phyloP scores from a whole-genome alignment of 1,284 basidiomycete species.

The Amylostereum areolatum region DNA sequence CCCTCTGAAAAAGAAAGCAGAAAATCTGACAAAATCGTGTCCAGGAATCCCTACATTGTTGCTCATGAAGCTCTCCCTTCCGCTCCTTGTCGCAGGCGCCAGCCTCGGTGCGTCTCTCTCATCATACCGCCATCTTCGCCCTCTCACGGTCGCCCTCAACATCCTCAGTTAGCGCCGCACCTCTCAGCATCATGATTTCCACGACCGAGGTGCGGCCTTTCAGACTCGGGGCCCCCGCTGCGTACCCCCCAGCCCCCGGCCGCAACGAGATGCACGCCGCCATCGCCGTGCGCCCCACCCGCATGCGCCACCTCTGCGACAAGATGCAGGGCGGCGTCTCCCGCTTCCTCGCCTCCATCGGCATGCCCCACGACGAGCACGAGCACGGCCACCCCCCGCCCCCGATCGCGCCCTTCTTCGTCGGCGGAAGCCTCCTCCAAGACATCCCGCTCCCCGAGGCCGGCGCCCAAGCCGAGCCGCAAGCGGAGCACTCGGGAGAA shows the following conservation, averaged over 20 bases:
- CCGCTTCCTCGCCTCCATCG: constrained; percentile 15
- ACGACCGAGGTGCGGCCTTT: constrained; percentile 21
- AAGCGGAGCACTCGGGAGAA: no score
- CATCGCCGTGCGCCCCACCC: constrained; percentile 7
- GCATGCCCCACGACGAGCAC: constrained; percentile 2
- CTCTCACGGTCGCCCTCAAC: constrained; percentile 21
- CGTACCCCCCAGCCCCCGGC: constrained; percentile 9
- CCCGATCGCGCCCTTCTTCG: constrained; percentile 5
- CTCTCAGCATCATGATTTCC: constrained; percentile 28
- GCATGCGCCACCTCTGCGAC: constrained; percentile 12
- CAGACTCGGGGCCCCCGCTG: constrained; percentile 20
- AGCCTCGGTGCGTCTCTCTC: constrained; percentile 14
- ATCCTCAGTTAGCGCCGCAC: constrained; percentile 27
- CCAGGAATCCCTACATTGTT: not conserved
- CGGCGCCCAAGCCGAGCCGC: no score
- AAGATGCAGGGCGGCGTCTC: constrained; percentile 16
- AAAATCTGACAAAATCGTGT: not conserved
- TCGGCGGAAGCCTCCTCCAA: no score
- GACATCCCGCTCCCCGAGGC: no score
- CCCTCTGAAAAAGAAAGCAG: no score
- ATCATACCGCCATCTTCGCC: constrained; percentile 6
- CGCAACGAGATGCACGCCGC: constrained; percentile 3
- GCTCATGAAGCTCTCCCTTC: constrained; percentile 1
- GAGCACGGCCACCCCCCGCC: not conserved
- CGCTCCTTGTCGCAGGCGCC: constrained; percentile 18